Base-by-base conservation (phyloP, 805 yeast species). In the Candida ipomoeae region DNA sequence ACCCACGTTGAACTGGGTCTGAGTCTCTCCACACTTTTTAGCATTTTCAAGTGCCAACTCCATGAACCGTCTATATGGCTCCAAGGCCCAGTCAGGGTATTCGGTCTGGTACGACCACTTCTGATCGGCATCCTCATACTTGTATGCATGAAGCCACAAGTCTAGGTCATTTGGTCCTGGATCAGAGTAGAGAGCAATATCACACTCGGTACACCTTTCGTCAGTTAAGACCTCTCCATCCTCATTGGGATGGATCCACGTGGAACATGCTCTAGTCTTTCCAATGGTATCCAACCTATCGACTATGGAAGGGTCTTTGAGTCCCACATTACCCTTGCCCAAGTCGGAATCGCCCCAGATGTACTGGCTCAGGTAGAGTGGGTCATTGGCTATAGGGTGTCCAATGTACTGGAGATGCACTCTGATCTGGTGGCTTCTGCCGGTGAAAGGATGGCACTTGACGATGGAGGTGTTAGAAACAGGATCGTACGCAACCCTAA, bases 401-500 rank as follows among this genome's bases (percentile, higher is more conserved):
- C 97, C 97, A n/a, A 94, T 59, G 56, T 76, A 85, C 67, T 91
- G 97, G 50, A 94, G 69, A 70, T 94, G 99, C 0, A 94, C 96
- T 53, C 99, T 74, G 46, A 94, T 90, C 64, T 92, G 99, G 66
- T 92, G 99, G 0, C 97, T 89, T 62, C 99, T 76, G 0, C 99
- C 99, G 0, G 99, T 92, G 15, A 79, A 69, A 1, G 99, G 99
- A 56, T 74, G 78, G 67, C 98, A 92, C 53, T 82, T 75, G 3
- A 94, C 96, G 26, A 94, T 75, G 48, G 89, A 81, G 6, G 83
- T 75, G 39, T 75, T 62, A 1, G 86, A 80, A 8, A 46, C 61
- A 3, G 68, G 63, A 67, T 91, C 89, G 61, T 77, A 87, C n/a
- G 87, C 77, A 0, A 87, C 69, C 44, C 87, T 74, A 50, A 65